Evolutionary conservation across 2,329 filamentous ascomycete genomes (phyloP), one percentile per base, ranked within the genome.

Genomic region (Sodiomyces alkalinus): DNA sequence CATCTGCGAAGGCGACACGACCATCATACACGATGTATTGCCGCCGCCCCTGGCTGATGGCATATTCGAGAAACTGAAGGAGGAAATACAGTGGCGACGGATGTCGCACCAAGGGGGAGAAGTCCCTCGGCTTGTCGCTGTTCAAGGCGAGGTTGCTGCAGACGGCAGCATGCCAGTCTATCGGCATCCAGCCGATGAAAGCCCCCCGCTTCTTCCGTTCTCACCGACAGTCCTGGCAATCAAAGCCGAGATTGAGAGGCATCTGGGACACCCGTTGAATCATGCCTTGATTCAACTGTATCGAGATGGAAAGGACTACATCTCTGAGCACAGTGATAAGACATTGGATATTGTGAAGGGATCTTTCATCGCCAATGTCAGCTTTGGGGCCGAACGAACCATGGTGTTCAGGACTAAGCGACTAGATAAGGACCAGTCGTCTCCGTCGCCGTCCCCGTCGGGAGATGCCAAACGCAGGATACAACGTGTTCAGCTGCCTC

Each of bases 311-410:
- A 73, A 71, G 26, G 90, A 98, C 52, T 83, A 83, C 47, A 98
- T 98, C 36, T 90, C 82, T 1, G 90, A 98, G 47, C 90, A 98
- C 46, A 92, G 83, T 21, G 90, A 98, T 49, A 98, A 98, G 55
- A 93, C 87, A 0, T 61, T 98, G 15, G 90, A 98, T 48, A 90
- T 98, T 32, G 74, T 73, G 9, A 71, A 68, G 16, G 74, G 65
- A 4, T 90, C 80, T 15, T 86, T 66, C 34, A 92, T 98, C 39
- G 83, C 86, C 39, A 98, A 96, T 45, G 73, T 93, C 27, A 93
- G 83, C 39, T 66, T 96, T n/a, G 90, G 90, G 2, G 86, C 87
- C 1, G 76, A 92, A 53, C 67, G 90, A 29, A 86, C 74, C 3
- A 94, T 96, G 86, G 67, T 80, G 0, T 68, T 98, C 19, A 74